Evolutionary conservation across 1,284 basidiomycete species (phyloP), one percentile per base, ranked within the genome.

Genomic region (Trichosporon coremiiforme): DNA sequence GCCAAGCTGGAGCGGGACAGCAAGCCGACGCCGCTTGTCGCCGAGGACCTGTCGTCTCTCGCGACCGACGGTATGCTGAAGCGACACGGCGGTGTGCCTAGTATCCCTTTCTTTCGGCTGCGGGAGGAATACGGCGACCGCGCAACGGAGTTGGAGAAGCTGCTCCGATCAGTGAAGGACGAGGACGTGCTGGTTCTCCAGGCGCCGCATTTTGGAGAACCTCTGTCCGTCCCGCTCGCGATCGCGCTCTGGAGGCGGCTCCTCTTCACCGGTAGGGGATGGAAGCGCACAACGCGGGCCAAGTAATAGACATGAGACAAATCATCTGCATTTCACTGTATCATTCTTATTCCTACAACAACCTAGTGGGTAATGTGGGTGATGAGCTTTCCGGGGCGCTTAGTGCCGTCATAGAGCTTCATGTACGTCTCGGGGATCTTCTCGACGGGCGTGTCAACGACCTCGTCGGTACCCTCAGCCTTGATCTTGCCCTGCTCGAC

Each of bases 341-440:
- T 36, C 12, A 12, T 15, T 38, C 5, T 5, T 25, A 45, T 33
- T 45, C 25, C 25, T 25, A 25, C 25, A 25, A 25, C 25, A 25
- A 25, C 25, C 25, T 33, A 60, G 36, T 64, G 35, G 17, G 35
- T 70, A 17, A 79, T 55, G 66, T 76, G 69, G 17, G 77, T 78
- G 57, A 80, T 66, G 13, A 77, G 70, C 70, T 79, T 78, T 35
- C 76, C 78, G 15, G 29, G 25, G 12, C 67, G 67, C 68, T 76
- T 76, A 31, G 55, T 64, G 25, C 78, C 77, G 15, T 67, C 63
- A 66, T 75, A 80, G 29, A 78, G 70, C 53, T 66, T 50, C 31
- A 66, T 22, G 75, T 75, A 79, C 8, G 72, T 68, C 62, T 71
- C 69, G n/a, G 78, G 77, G 8, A 79, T 67, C 13, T 76, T 67